phyloP scores from a whole-genome alignment of 1,284 basidiomycete genomes.

The Lentinus polychrous region DNA sequence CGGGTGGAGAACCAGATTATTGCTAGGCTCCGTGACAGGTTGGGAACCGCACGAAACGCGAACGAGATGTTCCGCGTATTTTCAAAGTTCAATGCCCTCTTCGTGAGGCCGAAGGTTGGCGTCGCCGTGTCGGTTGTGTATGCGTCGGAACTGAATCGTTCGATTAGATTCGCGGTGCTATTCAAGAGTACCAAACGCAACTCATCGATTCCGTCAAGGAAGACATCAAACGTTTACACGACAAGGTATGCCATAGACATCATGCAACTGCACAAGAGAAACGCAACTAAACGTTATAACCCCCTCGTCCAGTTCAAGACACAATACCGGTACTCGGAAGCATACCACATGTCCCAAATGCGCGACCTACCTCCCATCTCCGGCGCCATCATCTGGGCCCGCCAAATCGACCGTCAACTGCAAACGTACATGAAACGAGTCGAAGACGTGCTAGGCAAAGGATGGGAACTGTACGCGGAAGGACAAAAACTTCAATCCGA shows the following conservation, averaged over 20 bases:
- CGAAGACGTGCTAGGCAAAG: constrained; percentile 96
- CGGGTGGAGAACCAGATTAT: constrained; percentile 99
- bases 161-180: constrained; percentile 84
- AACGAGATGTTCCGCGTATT: constrained; percentile 99
- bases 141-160: neutral
- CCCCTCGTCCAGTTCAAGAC: constrained; percentile 71
- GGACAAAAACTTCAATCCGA: constrained; percentile 95
- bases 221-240: constrained; percentile 92
- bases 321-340: constrained; percentile 91
- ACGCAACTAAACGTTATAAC: constrained; percentile 7
- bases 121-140: neutral
- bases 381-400: constrained; percentile 97
- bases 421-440: constrained; percentile 99
- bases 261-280: constrained; percentile 2
- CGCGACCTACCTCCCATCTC: constrained; percentile 96
- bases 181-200: constrained; percentile 98
- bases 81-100: constrained; percentile 96
- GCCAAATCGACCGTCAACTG: constrained; percentile 96
- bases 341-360: constrained; percentile 97
- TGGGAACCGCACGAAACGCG: constrained; percentile 95
- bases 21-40: constrained; percentile 81
- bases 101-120: constrained; percentile 92
- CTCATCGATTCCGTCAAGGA: constrained; percentile 97
- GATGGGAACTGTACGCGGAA: constrained; percentile 99
- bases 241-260: constrained; percentile 56